Percentiles rank a stretch among this genome's conserved stretches.
These are phyloP conservation scores for Dendrobium officinale DNA, from an alignment of 106 monocot species.

Conservation along the genomic window DNA sequence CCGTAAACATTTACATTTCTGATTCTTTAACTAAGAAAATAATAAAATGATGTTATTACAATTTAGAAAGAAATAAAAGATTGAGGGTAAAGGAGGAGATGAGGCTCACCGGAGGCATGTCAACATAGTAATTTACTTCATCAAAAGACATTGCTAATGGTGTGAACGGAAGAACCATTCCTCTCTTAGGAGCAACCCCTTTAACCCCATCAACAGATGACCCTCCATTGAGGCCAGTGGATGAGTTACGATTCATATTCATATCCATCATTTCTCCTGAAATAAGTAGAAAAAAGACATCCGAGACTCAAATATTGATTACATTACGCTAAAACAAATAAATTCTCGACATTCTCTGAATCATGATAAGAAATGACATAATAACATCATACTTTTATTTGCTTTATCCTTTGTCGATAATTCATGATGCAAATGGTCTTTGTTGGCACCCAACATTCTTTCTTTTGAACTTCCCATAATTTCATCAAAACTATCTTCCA, in stretches of 20 bases:
- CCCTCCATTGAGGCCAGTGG: constrained; percentile 12
- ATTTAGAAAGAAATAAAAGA: neutral
- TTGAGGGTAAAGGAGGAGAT: neutral
- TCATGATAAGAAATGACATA: neutral
- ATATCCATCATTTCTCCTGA: constrained; percentile 39
- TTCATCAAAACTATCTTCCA: constrained; percentile 20
- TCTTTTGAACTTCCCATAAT: neutral
- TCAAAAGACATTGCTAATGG: constrained; percentile 89
- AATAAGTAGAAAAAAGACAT: neutral
- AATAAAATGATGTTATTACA: neutral
- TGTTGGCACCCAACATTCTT: neutral
- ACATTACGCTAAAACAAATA: neutral
- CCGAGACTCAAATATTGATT: neutral
- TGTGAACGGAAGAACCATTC: constrained; percentile 91
- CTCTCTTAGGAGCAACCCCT: constrained; percentile 44
- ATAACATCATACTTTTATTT: constrained; percentile 23
- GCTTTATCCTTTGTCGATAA: constrained; percentile 23
- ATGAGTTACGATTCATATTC: constrained; percentile 18
- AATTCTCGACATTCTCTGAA: neutral
- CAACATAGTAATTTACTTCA: constrained; percentile 85
- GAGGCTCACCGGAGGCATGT: constrained; percentile 80
- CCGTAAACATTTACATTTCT: neutral
- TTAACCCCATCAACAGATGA: constrained; percentile 16
- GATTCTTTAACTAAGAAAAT: neutral
- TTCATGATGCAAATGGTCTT: constrained; percentile 6